phyloP scores from a whole-genome alignment of 345 rosid species.

The Ricinus communis region DNA sequence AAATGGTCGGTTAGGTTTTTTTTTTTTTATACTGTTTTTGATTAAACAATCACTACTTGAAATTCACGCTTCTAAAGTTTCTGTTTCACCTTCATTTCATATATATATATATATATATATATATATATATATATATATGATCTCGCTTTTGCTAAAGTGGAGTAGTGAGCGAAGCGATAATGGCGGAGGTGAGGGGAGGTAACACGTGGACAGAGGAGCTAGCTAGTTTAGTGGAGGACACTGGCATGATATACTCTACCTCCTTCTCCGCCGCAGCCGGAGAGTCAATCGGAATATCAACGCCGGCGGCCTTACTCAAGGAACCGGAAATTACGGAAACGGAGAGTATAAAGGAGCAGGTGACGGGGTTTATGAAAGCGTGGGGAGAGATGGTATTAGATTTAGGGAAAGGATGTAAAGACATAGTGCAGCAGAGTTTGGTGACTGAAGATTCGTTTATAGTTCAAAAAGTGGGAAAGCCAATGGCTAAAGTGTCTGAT shows the following conservation, averaged over 20 bases:
- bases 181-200: conserved; percentile 61
- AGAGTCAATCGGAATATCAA: conserved; percentile 37
- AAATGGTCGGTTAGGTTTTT: conserved; percentile 39
- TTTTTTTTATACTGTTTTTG: conserved; percentile 13
- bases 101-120: background rate
- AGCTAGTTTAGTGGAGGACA: conserved; percentile 57
- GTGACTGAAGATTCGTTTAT: conserved; percentile 69
- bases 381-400: conserved; percentile 92
- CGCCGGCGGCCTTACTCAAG: conserved; percentile 28
- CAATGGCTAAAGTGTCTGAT: conserved; percentile 55
- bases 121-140: background rate
- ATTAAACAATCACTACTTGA: conserved; percentile 41
- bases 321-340: conserved; percentile 20
- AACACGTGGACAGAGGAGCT: conserved; percentile 79
- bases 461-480: conserved; percentile 65
- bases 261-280: too few relatives aligned
- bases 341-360: conserved; percentile 71
- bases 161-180: conserved; percentile 14
- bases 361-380: conserved; percentile 68
- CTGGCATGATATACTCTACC: conserved; percentile 35
- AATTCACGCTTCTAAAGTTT: conserved; percentile 60
- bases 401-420: conserved; percentile 72
- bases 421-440: conserved; percentile 62
- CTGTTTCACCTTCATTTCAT: conserved; percentile 31
- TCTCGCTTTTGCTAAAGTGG: background rate